These are phyloP conservation scores for Bipolaris zeicola DNA, from an alignment of 2,329 filamentous ascomycete genomes.

Conservation along the genomic window DNA sequence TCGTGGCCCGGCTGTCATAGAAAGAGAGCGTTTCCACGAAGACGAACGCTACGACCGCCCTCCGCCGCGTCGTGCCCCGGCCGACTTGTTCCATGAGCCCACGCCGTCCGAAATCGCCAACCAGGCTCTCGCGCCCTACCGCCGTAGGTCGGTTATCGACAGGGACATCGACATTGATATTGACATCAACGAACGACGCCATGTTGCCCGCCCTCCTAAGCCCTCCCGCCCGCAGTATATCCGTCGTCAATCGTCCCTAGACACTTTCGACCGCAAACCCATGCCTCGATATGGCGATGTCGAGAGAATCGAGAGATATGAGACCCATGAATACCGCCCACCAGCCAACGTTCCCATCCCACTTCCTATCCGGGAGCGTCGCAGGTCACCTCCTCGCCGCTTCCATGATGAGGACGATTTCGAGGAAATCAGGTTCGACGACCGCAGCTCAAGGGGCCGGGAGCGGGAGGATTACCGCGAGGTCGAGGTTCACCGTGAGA, in stretches of 20 bases:
- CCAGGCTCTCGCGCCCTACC: constrained; percentile 62
- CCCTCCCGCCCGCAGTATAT: constrained; percentile 73
- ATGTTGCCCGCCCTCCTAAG: constrained; percentile 54
- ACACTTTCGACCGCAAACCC: constrained; percentile 84
- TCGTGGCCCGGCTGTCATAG: constrained; percentile 44
- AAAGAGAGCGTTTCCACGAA: constrained; percentile 60
- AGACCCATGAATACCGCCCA: constrained; percentile 62
- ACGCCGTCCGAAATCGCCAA: constrained; percentile 55
- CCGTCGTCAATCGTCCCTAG: constrained; percentile 84
- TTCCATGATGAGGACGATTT: constrained; percentile 74
- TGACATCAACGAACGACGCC: constrained; percentile 49
- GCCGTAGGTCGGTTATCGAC: constrained; percentile 64
- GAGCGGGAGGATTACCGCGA: constrained; percentile 55
- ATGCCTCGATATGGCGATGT: constrained; percentile 61
- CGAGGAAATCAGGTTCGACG: constrained; percentile 60
- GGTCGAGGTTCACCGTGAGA: constrained; percentile 55
- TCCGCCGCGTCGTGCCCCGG: constrained; percentile 44
- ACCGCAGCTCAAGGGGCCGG: constrained; percentile 27
- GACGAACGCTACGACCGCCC: constrained; percentile 58
- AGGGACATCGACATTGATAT: constrained; percentile 59
- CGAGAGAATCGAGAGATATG: constrained; percentile 50
- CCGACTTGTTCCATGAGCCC: constrained; percentile 55
- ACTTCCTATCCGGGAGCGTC: constrained; percentile 59
- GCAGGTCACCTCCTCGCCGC: constrained; percentile 53
- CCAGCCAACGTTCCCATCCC: constrained; percentile 73